phyloP scores from a whole-genome alignment of 345 rosid genomes.

The Ceriops tagal region DNA sequence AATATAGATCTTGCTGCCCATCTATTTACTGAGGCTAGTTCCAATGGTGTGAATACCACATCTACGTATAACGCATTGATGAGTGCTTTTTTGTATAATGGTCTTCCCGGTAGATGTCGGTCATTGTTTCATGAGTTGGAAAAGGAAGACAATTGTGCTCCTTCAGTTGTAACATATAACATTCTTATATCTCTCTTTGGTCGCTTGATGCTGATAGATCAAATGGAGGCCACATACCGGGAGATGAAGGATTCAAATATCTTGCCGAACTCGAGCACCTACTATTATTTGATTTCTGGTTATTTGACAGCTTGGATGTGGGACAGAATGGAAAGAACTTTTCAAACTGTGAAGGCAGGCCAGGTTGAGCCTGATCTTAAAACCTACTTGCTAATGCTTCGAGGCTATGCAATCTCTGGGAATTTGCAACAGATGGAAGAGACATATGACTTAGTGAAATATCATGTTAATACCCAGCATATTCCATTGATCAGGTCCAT shows the following conservation, averaged over 20 bases:
- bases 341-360: slow-evolving; percentile 46
- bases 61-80: slow-evolving; percentile 69
- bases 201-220: slow-evolving; percentile 59
- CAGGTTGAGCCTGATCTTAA: slow-evolving; percentile 44
- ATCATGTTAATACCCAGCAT: slow-evolving; percentile 35
- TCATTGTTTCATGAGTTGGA: slow-evolving; percentile 48
- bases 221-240: slow-evolving; percentile 57
- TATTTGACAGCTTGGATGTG: slow-evolving; percentile 83
- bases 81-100: slow-evolving; percentile 68
- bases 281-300: slow-evolving; percentile 63
- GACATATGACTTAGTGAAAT: slow-evolving; percentile 47
- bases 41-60: slow-evolving; percentile 37
- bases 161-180: slow-evolving; percentile 65
- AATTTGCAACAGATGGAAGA: slow-evolving; percentile 69
- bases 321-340: slow-evolving; percentile 68
- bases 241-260: slow-evolving; percentile 41
- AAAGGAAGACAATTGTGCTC: slow-evolving; percentile 45
- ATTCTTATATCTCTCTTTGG: slow-evolving; percentile 75
- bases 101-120: slow-evolving; percentile 51
- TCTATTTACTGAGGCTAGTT: slow-evolving; percentile 62
- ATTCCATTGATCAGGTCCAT: slow-evolving; percentile 55
- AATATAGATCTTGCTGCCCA: slow-evolving; percentile 54
- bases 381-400: slow-evolving; percentile 69
- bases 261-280: slow-evolving; percentile 48
- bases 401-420: slow-evolving; percentile 77